Percentiles rank a stretch among this genome's conserved stretches.
Conservation (phyloP, 2,329 filamentous ascomycete species). For the Penicillium sp. region DNA sequence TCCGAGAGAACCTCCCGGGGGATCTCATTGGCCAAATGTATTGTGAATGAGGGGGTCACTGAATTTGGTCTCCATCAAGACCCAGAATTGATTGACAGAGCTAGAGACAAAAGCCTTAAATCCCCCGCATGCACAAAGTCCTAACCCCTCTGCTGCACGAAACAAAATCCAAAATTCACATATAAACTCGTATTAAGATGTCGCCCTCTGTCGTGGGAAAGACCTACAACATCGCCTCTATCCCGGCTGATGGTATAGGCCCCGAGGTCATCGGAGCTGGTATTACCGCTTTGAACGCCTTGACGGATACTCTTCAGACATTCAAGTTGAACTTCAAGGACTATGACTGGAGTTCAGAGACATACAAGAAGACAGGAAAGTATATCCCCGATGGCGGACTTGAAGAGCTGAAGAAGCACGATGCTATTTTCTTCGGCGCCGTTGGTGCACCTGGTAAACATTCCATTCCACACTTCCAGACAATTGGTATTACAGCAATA, state of each 20-base stretch:
- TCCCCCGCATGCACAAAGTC: conserved; percentile 9
- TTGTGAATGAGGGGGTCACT: background rate
- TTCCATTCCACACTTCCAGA: background rate
- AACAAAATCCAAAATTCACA: background rate
- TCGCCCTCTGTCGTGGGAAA: conserved; percentile 18
- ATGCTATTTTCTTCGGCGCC: conserved; percentile 69
- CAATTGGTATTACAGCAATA: background rate
- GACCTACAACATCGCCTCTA: conserved; percentile 58
- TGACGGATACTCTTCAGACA: conserved; percentile 47
- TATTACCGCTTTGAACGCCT: conserved; percentile 58
- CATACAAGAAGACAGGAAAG: conserved; percentile 64
- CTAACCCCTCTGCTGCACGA: conserved; percentile 6
- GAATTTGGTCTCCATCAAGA: conserved; percentile 1
- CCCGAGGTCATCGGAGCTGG: conserved; percentile 66
- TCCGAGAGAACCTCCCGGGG: background rate
- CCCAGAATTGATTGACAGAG: background rate
- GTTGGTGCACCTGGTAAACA: conserved; percentile 59
- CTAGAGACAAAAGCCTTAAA: conserved; percentile 4
- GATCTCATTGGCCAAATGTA: background rate
- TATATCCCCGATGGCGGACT: conserved; percentile 65
- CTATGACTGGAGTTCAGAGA: conserved; percentile 68
- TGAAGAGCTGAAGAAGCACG: conserved; percentile 57
- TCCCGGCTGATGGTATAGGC: conserved; percentile 70
- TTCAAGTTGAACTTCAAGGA: conserved; percentile 63
- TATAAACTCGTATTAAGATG: conserved; percentile 9